These are phyloP conservation scores for Heritiera fomes DNA, from an alignment of 345 rosid species.

Conservation along the genomic window DNA sequence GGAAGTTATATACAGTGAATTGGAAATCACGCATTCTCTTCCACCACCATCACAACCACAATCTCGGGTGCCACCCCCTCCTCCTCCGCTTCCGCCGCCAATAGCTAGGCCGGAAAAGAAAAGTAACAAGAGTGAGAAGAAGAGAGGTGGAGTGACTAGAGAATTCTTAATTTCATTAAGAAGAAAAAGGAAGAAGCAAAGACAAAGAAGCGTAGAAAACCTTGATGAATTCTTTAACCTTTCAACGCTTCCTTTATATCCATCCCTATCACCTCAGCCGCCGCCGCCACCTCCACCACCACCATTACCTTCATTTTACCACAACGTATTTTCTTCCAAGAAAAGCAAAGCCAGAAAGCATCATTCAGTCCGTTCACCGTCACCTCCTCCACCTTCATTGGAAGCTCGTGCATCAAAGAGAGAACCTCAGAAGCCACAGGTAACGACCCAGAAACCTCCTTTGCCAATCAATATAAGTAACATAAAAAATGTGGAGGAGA, in stretches of 20 bases:
- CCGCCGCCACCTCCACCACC: slow-evolving; percentile 59
- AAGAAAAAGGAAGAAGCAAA: slow-evolving; percentile 63
- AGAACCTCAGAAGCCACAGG: slow-evolving; percentile 28
- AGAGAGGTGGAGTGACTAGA: slow-evolving; percentile 58
- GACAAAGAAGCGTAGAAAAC: slow-evolving; percentile 84
- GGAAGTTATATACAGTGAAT: slow-evolving; percentile 12
- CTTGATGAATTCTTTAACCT: slow-evolving; percentile 62
- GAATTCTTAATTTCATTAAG: slow-evolving; percentile 57
- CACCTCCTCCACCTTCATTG: slow-evolving; percentile 54
- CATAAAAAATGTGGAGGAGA: slow-evolving; percentile 30
- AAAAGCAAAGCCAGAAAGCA: slow-evolving; percentile 53
- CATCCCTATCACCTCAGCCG: slow-evolving; percentile 38
- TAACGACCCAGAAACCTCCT: slow-evolving; percentile 31
- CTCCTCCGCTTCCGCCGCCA: slow-evolving; percentile 39
- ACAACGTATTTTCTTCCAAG: slow-evolving; percentile 61
- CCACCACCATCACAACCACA: slow-evolving; percentile 21
- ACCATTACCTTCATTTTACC: slow-evolving; percentile 55
- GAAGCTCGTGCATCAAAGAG: slow-evolving; percentile 39
- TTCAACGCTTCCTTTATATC: slow-evolving; percentile 24
- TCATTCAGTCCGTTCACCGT: slow-evolving; percentile 44
- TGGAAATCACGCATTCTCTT: slow-evolving; percentile 12
- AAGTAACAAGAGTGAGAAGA: slow-evolving; percentile 43
- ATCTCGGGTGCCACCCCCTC: not conserved
- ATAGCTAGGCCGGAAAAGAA: slow-evolving; percentile 23
- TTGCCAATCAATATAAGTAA: slow-evolving; percentile 36